A percentile compares a stretch with the other conserved stretches of the same genome.
These are phyloP conservation scores for Boechera retrofracta DNA, from an alignment of 345 rosid genomes.

Conservation along the genomic window DNA sequence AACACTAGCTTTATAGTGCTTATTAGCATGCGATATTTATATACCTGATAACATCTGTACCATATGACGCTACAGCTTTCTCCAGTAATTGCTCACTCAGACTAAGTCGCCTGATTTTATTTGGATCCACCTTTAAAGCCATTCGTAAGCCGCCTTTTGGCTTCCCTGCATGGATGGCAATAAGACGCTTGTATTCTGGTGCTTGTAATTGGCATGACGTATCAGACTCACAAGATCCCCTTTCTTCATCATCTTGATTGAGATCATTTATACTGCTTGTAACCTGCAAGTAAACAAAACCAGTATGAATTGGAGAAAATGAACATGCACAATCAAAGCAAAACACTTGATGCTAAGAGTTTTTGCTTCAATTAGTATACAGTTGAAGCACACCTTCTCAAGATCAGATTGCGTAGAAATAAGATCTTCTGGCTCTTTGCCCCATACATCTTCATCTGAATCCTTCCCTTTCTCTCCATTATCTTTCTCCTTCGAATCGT, in stretches of 20 bases:
- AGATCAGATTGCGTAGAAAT: constrained; percentile 50
- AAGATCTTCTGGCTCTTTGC: constrained; percentile 54
- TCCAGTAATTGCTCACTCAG: constrained; percentile 50
- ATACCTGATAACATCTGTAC: constrained; percentile 47
- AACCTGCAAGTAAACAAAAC: constrained; percentile 21
- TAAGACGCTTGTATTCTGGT: constrained; percentile 47
- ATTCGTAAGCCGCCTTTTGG: constrained; percentile 46
- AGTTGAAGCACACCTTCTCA: constrained; percentile 46
- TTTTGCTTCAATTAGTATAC: constrained; percentile 5
- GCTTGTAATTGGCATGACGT: constrained; percentile 40
- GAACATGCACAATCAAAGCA: background rate
- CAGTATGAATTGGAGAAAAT: background rate
- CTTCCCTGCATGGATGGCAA: constrained; percentile 49
- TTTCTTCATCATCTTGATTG: constrained; percentile 41
- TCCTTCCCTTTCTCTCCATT: constrained; percentile 51
- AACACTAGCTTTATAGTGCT: constrained; percentile 3
- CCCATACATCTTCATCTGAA: constrained; percentile 57
- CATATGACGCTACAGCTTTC: constrained; percentile 47
- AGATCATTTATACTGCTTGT: constrained; percentile 12
- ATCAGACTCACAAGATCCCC: constrained; percentile 37
- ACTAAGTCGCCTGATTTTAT: constrained; percentile 48
- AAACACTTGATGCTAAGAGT: constrained; percentile 1
- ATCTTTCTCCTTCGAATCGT: constrained; percentile 43
- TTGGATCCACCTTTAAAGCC: constrained; percentile 47
- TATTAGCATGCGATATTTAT: background rate